Percentiles rank a stretch among this genome's conserved stretches.
phyloP scores from a whole-genome alignment of 441 rosid species.

The Monsonia emarginata region DNA sequence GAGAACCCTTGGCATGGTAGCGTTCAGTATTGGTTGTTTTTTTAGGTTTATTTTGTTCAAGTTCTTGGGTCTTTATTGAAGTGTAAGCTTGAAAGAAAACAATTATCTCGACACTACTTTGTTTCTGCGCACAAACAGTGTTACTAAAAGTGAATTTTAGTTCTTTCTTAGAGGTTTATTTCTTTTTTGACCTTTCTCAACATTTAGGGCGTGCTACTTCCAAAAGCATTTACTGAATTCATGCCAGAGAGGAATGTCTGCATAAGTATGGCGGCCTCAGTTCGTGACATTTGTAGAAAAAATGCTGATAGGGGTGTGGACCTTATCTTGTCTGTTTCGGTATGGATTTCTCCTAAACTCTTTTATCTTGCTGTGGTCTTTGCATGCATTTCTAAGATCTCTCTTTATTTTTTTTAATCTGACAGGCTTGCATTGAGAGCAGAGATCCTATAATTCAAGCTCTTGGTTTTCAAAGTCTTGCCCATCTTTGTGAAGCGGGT shows the following conservation, averaged over 20 bases:
- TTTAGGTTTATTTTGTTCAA: not conserved
- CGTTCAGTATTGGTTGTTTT: not conserved
- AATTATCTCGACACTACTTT: not conserved
- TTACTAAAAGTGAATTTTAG: not conserved
- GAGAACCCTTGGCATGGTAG: not conserved
- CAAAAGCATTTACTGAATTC: constrained; percentile 46
- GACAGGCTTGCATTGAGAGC: constrained; percentile 83
- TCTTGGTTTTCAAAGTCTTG: constrained; percentile 86
- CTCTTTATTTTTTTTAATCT: constrained; percentile 9
- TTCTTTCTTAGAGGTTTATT: not conserved
- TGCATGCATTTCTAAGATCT: constrained; percentile 12
- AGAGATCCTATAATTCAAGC: constrained; percentile 58
- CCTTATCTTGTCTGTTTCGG: constrained; percentile 88
- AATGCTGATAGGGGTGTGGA: constrained; percentile 97
- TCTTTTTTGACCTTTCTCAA: constrained; percentile 18
- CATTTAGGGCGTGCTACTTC: constrained; percentile 57
- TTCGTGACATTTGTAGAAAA: constrained; percentile 67
- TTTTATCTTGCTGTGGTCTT: constrained; percentile 17
- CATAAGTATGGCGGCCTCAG: constrained; percentile 71
- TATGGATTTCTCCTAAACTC: constrained; percentile 29
- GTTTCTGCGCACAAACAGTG: not conserved
- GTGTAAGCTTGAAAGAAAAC: not conserved
- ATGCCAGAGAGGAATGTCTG: constrained; percentile 51
- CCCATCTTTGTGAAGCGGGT: constrained; percentile 92
- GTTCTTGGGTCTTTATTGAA: not conserved